A percentile compares a stretch with the other conserved stretches of the same genome.
Evolutionary conservation across 495 filamentous ascomycete genomes (phyloP).

Genomic region (Chaetomium tenue): DNA sequence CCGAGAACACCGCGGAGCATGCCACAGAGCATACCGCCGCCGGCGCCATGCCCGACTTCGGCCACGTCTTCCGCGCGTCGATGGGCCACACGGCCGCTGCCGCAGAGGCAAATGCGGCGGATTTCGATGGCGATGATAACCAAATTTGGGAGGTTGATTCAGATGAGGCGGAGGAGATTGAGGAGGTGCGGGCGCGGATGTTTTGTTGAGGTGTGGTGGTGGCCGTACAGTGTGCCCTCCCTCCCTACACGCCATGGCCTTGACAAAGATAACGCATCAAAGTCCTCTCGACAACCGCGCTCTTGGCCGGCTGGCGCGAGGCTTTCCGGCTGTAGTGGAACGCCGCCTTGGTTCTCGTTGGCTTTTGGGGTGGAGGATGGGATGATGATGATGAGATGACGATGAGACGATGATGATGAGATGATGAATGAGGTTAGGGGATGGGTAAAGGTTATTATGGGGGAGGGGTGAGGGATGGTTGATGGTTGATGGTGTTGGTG

Average conservation of each 20-base stretch:
- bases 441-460: no score
- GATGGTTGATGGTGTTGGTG: no score
- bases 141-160: constrained; percentile 24
- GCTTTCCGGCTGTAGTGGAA: constrained; percentile 11
- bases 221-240: background rate
- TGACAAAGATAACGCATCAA: constrained; percentile 2
- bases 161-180: constrained; percentile 23
- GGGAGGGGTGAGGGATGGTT: no score
- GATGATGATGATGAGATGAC: no score
- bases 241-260: background rate
- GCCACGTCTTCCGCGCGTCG: no score
- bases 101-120: background rate
- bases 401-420: no score
- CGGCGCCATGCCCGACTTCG: no score
- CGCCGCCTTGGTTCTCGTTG: background rate
- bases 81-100: background rate
- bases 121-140: background rate
- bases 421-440: no score
- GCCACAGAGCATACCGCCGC: no score
- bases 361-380: no score
- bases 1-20: no score
- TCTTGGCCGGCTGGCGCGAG: constrained; percentile 10
- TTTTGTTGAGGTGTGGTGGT: background rate
- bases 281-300: constrained; percentile 2
- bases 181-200: background rate